Conservation (phyloP, 1,284 basidiomycete genomes). For the Peniophora sp. region DNA sequence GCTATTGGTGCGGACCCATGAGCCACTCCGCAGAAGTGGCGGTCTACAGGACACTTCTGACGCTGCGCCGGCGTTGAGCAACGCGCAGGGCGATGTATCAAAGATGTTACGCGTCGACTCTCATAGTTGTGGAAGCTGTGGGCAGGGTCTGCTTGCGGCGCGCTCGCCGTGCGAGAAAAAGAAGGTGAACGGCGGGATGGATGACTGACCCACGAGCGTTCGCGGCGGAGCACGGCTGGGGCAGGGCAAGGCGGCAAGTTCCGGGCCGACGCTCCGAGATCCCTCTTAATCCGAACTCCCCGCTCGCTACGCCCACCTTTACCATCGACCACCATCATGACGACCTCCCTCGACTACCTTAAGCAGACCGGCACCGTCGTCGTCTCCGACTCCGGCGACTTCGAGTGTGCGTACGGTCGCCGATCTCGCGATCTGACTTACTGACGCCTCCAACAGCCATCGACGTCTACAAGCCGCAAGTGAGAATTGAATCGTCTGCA, state of each 20-base stretch:
- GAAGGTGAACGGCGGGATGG: neutral
- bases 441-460: constrained; percentile 45
- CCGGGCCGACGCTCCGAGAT: neutral
- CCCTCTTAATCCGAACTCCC: no score
- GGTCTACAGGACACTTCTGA: no score
- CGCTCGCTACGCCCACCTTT: constrained; percentile 3
- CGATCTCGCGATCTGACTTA: neutral
- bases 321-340: constrained; percentile 46
- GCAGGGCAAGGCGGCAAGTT: neutral
- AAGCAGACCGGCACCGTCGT: constrained; percentile 90
- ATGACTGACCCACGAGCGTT: no score
- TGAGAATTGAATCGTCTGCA: no score
- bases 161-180: neutral
- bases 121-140: no score
- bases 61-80: no score
- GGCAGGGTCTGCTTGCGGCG: neutral
- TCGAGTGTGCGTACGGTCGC: constrained; percentile 51
- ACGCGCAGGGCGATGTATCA: no score
- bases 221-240: no score
- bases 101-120: no score
- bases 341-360: constrained; percentile 81
- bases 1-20: no score
- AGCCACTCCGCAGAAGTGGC: no score
- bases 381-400: constrained; percentile 90
- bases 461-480: constrained; percentile 90